These are phyloP conservation scores for Fusarium sp. DNA, from an alignment of 2,329 filamentous ascomycete species.

Conservation along the genomic window DNA sequence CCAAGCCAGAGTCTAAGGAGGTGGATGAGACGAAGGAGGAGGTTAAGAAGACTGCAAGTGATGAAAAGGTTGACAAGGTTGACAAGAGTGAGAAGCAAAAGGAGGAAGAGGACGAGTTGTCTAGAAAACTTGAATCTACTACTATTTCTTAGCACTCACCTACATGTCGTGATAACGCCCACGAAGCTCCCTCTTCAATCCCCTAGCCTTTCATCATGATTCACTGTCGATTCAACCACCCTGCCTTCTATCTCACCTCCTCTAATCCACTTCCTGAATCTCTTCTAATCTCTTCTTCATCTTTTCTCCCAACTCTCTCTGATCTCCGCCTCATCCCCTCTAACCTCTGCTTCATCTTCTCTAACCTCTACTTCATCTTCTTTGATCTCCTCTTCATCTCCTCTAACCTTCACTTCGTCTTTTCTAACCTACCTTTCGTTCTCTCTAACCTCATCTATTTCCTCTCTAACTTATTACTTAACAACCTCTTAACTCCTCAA, in stretches of 20 bases:
- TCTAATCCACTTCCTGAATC: neutral
- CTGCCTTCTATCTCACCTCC: neutral
- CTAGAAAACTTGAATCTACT: conserved; percentile 40
- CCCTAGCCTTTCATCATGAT: neutral
- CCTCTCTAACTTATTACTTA: too few species aligned
- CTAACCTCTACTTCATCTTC: too few species aligned
- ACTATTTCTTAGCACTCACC: conserved; percentile 29
- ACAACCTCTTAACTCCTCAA: too few species aligned
- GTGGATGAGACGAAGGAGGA: neutral
- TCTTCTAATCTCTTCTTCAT: neutral
- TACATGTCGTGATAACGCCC: neutral
- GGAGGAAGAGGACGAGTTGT: conserved; percentile 19
- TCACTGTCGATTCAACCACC: neutral
- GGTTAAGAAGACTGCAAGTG: neutral
- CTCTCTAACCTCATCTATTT: too few species aligned
- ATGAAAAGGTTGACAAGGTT: neutral
- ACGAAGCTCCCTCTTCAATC: neutral
- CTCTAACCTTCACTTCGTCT: too few species aligned
- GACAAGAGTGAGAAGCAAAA: conserved; percentile 6
- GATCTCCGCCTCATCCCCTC: neutral
- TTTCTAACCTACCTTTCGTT: too few species aligned
- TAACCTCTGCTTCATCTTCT: too few species aligned
- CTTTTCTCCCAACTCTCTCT: neutral
- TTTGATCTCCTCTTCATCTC: too few species aligned
- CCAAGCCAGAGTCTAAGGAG: neutral